Base-by-base conservation (phyloP, 306 rosid genomes). In the Cyclanthera cordifolia region DNA sequence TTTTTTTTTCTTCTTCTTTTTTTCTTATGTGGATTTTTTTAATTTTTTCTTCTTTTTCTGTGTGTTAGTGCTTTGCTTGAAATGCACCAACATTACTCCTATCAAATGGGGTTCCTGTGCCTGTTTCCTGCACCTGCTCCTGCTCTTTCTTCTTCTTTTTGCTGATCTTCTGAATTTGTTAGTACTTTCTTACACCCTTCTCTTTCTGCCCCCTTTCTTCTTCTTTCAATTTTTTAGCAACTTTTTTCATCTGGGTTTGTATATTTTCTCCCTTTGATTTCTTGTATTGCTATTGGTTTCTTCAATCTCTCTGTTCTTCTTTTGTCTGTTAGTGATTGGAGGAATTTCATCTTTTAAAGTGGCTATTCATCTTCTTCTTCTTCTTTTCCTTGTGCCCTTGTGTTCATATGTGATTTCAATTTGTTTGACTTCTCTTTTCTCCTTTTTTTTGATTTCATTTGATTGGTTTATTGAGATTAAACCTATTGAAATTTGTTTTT, bases 71-170 rank as follows among this genome's bases (percentile, higher is more conserved):
- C 47, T 56, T 2, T 79, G 77, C 79, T 67, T 71, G 59, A 51
- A 67, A 57, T 78, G 20, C 56, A 49, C 85, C 82, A 77, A 82
- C 74, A 45, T 55, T 87, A 89, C 86, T 80, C 43, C 43, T 37
- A 85, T 34, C 84, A 63, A 68, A 82, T 80, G 91, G 96, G 91
- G 77, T 77, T 81, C 14, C 70, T 58, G 67, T 75, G 27, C 63
- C 69, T 67, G 19, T 25, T 21, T 67, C 24, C 52, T 34, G 2
- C 20, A 37, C 67, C 67, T 52, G 54, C 72, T 34, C 41, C 5
- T 34, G 41, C 41, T 34, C 70, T 1, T 56, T 67, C 21, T 17
- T 23, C 60, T 58, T 8, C 41, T 34, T 47, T 43, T 58, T 37
- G 11, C 43, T 37, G 2, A 37, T 37, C 43, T 37, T 34, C 9